phyloP scores from a whole-genome alignment of 2,329 filamentous ascomycete species.

The Cladorrhinum sp. region DNA sequence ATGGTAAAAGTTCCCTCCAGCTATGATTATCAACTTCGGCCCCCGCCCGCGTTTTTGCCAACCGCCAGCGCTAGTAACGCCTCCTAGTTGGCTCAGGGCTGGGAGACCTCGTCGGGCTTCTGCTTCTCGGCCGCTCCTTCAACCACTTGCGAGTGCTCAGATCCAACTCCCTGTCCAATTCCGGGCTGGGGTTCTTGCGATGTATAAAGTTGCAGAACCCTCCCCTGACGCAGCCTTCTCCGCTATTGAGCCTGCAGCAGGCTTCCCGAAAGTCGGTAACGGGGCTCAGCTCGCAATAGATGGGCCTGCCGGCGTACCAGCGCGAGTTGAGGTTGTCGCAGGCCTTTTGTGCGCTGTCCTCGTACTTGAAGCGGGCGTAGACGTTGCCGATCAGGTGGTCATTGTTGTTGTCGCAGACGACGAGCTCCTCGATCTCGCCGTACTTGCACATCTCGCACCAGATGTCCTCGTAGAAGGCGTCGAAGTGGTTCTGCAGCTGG shows the following conservation, averaged over 20 bases:
- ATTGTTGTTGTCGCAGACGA: conserved; percentile 99
- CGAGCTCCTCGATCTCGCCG: conserved; percentile 93
- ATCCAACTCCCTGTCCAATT: conserved; percentile 83
- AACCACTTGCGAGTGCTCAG: conserved; percentile 96
- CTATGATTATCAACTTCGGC: not conserved
- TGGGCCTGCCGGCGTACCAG: conserved; percentile 95
- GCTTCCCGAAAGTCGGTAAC: conserved; percentile 98
- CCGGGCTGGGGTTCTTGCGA: conserved; percentile 86
- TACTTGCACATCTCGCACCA: conserved; percentile 99
- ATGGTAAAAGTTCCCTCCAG: not conserved
- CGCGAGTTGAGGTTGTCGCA: conserved; percentile 91
- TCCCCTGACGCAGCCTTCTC: conserved; percentile 91
- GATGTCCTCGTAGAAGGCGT: conserved; percentile 99
- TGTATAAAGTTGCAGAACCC: conserved; percentile 99
- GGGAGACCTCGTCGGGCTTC: conserved; percentile 77
- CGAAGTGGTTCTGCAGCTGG: conserved; percentile 98
- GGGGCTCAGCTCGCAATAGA: conserved; percentile 96
- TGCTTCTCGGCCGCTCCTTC: conserved; percentile 74
- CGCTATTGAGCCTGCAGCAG: conserved; percentile 89
- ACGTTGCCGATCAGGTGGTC: conserved; percentile 99
- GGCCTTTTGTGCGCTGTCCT: conserved; percentile 88
- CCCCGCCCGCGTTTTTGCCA: no score
- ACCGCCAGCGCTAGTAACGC: conserved; percentile 49
- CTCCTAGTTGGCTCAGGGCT: conserved; percentile 80
- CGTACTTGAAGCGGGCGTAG: conserved; percentile 99